phyloP scores from a whole-genome alignment of 1,284 basidiomycete genomes.

The Xerocomus minutiporus region DNA sequence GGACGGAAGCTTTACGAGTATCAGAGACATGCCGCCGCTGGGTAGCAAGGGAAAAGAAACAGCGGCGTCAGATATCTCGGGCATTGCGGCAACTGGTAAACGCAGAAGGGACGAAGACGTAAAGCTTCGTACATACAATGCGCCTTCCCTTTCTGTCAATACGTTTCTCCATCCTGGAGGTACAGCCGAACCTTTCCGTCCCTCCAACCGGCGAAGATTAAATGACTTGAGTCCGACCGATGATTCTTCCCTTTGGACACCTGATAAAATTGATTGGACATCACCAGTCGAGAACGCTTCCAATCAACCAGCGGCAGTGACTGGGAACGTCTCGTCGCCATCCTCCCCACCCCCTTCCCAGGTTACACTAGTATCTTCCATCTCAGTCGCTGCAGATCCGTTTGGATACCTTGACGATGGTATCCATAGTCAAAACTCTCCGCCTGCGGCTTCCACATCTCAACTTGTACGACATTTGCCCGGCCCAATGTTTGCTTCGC shows the following conservation, averaged over 20 bases:
- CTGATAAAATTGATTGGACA: neutral
- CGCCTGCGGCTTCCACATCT: slow-evolving; percentile 25
- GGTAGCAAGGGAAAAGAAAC: slow-evolving; percentile 54
- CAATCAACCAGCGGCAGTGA: neutral
- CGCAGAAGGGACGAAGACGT: slow-evolving; percentile 53
- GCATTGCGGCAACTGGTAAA: slow-evolving; percentile 37
- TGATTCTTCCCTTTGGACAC: slow-evolving; percentile 5
- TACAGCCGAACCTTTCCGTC: slow-evolving; percentile 29
- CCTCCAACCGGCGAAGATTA: slow-evolving; percentile 43
- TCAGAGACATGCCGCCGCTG: slow-evolving; percentile 47
- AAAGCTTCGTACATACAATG: slow-evolving; percentile 48
- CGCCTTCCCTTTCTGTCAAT: slow-evolving; percentile 51
- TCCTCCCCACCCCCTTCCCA: slow-evolving; percentile 3
- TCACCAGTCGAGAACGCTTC: neutral
- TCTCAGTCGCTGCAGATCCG: slow-evolving; percentile 36
- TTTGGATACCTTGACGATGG: slow-evolving; percentile 50
- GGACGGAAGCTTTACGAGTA: slow-evolving; percentile 52
- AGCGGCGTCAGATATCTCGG: slow-evolving; percentile 12
- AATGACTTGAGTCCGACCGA: slow-evolving; percentile 19
- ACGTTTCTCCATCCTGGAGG: slow-evolving; percentile 47
- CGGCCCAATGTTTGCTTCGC: slow-evolving; percentile 34
- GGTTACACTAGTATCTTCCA: slow-evolving; percentile 3
- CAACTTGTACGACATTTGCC: slow-evolving; percentile 34
- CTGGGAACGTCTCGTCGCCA: neutral
- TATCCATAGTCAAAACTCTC: slow-evolving; percentile 23